Conservation (phyloP, 176 grass and related monocot genomes). For the Rhynchospora breviuscula region DNA sequence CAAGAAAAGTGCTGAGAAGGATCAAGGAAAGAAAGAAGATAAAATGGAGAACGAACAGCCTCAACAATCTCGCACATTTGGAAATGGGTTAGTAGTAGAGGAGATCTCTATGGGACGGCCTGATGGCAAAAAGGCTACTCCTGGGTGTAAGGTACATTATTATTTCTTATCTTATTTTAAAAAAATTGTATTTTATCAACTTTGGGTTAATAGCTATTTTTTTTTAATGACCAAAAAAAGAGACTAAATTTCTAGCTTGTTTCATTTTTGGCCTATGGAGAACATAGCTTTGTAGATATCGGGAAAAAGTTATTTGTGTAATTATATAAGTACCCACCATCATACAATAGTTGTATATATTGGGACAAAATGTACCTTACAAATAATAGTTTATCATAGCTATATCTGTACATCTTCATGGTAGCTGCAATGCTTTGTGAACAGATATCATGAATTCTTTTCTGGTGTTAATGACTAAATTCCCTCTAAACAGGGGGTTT, state of each 20-base stretch:
- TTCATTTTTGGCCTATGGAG: neutral
- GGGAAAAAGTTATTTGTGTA: too few species aligned
- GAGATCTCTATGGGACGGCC: slow-evolving; percentile 62
- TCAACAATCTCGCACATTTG: slow-evolving; percentile 52
- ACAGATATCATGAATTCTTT: neutral
- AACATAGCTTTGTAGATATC: neutral
- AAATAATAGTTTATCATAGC: too few species aligned
- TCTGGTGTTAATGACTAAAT: neutral
- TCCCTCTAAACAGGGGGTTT: neutral
- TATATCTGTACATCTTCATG: too few species aligned
- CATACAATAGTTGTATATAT: too few species aligned
- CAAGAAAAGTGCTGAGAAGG: slow-evolving; percentile 27
- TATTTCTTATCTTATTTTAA: neutral
- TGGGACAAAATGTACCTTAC: too few species aligned
- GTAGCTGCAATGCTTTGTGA: neutral
- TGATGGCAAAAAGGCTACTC: slow-evolving; percentile 69
- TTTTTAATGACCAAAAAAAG: neutral
- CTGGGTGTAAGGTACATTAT: slow-evolving; percentile 58
- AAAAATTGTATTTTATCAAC: neutral
- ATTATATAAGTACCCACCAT: too few species aligned
- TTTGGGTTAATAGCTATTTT: too few species aligned
- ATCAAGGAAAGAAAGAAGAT: slow-evolving; percentile 26
- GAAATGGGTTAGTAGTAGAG: slow-evolving; percentile 73
- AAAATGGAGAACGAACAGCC: slow-evolving; percentile 24
- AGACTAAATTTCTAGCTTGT: neutral